Conservation (phyloP, 495 filamentous ascomycete species). For the Cercophora sp. region DNA sequence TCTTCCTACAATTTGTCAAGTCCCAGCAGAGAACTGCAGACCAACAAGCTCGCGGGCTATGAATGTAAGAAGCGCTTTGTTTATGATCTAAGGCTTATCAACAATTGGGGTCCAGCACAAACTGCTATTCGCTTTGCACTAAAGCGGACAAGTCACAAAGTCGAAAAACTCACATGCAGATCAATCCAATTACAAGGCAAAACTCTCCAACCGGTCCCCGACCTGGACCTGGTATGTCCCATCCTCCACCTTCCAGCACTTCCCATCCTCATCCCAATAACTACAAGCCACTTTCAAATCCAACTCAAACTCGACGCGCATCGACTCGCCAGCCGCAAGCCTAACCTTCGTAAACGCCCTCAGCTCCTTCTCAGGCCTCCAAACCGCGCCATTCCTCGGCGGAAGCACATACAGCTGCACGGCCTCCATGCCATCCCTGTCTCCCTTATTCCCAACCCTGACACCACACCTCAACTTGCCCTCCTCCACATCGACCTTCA, state of each 20-base stretch:
- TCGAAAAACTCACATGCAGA: no score
- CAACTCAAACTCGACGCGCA: neutral
- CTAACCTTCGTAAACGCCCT: neutral
- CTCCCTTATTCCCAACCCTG: neutral
- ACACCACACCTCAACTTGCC: neutral
- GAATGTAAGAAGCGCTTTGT: no score
- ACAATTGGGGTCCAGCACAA: no score
- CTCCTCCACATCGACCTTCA: neutral
- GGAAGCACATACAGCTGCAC: neutral
- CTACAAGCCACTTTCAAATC: neutral
- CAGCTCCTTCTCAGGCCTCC: constrained; percentile 1
- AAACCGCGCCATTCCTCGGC: neutral
- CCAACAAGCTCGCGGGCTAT: no score
- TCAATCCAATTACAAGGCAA: no score
- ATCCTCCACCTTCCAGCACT: neutral
- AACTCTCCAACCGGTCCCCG: neutral
- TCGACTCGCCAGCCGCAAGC: neutral
- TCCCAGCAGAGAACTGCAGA: no score
- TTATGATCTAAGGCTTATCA: no score
- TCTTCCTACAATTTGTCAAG: no score
- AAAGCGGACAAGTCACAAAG: no score
- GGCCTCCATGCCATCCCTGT: neutral
- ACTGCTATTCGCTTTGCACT: no score
- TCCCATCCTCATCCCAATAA: neutral
- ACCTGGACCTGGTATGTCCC: neutral